Evolutionary conservation across 208 protist species (phyloP).

Genomic region (Endotrypanum monterogeii): DNA sequence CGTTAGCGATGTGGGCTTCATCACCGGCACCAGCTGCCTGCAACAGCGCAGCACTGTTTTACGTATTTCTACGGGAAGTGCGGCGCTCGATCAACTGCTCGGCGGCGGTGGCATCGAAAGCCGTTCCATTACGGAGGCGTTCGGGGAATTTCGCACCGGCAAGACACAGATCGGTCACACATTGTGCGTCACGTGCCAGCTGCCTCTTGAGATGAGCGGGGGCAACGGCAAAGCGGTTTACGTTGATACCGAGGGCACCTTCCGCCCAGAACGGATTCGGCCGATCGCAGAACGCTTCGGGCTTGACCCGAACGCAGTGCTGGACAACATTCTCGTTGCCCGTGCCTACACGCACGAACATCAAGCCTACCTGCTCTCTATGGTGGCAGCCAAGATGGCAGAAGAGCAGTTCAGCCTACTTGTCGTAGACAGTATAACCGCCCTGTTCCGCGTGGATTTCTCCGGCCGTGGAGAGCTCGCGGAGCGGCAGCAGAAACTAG

Average conservation of each 20-base stretch:
- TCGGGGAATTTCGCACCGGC: slow-evolving; percentile 99
- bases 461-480: slow-evolving; percentile 97
- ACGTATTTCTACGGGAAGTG: slow-evolving; percentile 95
- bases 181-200: slow-evolving; percentile 97
- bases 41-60: slow-evolving; percentile 88
- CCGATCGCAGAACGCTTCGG: slow-evolving; percentile 97
- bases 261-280: slow-evolving; percentile 96
- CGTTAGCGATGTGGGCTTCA: slow-evolving; percentile 83
- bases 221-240: slow-evolving; percentile 95
- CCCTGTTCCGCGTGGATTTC: slow-evolving; percentile 98
- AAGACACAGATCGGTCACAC: slow-evolving; percentile 99
- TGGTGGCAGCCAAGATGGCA: slow-evolving; percentile 92
- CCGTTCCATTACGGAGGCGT: slow-evolving; percentile 97
- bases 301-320: slow-evolving; percentile 87
- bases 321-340: slow-evolving; percentile 98
- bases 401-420: slow-evolving; percentile 93
- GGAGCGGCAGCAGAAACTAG: slow-evolving; percentile 96
- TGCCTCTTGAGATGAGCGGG: slow-evolving; percentile 91
- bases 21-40: slow-evolving; percentile 87
- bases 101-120: slow-evolving; percentile 97
- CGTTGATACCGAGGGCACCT: slow-evolving; percentile 99
- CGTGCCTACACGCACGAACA: slow-evolving; percentile 97
- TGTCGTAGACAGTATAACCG: slow-evolving; percentile 99
- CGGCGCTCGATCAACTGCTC: slow-evolving; percentile 93
- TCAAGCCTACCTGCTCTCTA: slow-evolving; percentile 91